phyloP scores from a whole-genome alignment of 1,139 yeast species.

The Nakaseomyces glabratus region DNA sequence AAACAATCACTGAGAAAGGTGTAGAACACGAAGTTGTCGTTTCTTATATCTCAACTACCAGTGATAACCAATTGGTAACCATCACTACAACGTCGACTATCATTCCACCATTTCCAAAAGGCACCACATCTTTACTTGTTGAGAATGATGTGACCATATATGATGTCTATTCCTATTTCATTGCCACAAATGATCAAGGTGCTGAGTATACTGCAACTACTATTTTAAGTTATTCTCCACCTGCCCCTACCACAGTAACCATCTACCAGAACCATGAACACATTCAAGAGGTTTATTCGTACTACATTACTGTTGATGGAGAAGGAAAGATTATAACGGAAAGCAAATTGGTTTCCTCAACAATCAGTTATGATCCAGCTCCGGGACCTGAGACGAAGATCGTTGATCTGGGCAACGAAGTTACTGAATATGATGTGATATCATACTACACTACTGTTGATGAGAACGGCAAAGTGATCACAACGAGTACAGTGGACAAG shows the following conservation, averaged over 20 bases:
- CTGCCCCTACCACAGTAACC: not conserved
- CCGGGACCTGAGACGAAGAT: not conserved
- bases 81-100: not conserved
- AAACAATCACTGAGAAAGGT: not conserved
- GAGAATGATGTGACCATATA: slow-evolving; percentile 1
- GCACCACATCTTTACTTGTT: not conserved
- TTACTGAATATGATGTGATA: not conserved
- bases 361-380: not conserved
- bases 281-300: not conserved
- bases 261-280: not conserved
- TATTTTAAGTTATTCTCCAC: slow-evolving; percentile 1
- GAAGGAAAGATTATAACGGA: not conserved
- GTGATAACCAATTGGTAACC: not conserved
- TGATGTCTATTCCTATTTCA: not conserved
- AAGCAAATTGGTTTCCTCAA: not conserved
- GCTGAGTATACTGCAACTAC: slow-evolving; percentile 1
- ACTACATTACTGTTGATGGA: not conserved
- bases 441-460: not conserved
- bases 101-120: not conserved
- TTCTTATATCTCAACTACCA: not conserved
- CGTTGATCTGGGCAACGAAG: not conserved
- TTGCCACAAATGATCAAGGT: not conserved
- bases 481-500: not conserved
- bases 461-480: not conserved
- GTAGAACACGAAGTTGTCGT: slow-evolving; percentile 2